Evolutionary conservation across 495 filamentous ascomycete genomes (phyloP).

Genomic region (Daldinia grandis): DNA sequence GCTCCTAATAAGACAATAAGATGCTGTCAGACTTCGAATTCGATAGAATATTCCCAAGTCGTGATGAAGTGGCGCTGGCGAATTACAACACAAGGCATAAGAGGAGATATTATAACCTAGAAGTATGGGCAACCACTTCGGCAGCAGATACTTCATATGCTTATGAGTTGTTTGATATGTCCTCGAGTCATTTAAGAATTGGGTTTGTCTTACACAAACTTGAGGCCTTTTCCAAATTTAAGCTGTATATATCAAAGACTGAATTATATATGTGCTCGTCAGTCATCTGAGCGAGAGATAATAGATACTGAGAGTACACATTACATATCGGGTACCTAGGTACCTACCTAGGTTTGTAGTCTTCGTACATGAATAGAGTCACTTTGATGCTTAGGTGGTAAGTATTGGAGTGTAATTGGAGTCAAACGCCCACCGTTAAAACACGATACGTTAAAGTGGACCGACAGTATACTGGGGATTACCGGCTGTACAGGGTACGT

Average conservation of each 20-base stretch:
- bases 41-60: constrained; percentile 22
- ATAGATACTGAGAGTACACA: background rate
- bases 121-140: constrained; percentile 28
- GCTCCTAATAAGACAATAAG: background rate
- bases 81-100: background rate
- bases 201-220: background rate
- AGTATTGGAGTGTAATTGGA: background rate
- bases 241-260: background rate
- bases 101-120: constrained; percentile 7
- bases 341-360: no score
- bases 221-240: constrained; percentile 10
- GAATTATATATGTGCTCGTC: background rate
- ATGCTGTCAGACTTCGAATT: background rate
- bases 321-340: no score
- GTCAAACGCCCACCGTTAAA: background rate
- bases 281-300: background rate
- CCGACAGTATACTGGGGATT: background rate
- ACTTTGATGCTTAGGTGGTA: no score
- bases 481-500: constrained; percentile 10
- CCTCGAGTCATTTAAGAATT: constrained; percentile 2
- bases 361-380: background rate
- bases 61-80: background rate
- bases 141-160: constrained; percentile 31
- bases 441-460: constrained; percentile 15
- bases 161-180: background rate